Base-by-base conservation (phyloP, 345 rosid species). In the Eutrema yunnanense region DNA sequence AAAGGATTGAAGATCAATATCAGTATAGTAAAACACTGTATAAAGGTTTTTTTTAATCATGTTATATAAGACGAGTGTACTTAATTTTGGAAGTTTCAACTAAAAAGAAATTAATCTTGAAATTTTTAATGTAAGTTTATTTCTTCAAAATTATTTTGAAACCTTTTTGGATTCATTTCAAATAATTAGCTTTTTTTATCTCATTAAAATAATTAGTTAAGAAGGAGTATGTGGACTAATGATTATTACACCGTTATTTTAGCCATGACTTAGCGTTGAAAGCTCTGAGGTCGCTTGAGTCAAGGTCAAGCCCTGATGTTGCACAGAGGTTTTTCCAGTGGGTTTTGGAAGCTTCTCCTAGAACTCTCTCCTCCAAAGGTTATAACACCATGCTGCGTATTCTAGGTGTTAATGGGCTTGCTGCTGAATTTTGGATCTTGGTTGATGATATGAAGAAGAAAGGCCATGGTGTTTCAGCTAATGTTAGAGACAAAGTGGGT, bases 391-490 rank as follows among this genome's bases (percentile, higher is more conserved):
- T 95, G 96, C 69, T 95, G 41, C 75, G 81, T 46, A 85, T 83
- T 43, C 41, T 88, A 48, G 96, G 92, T 54, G 71, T 62, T 37
- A 86, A 86, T 74, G 96, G 96, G 6, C 69, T 62, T 55, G 74
- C 80, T 43, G 81, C 81, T 61, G 90, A 88, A 13, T 90, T 95
- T 50, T 95, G 97, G 97, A 73, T 3, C 19, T 81, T 92, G 79
- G 86, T 83, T 75, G 89, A 76, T 63, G 71, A 13, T n/a, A 88
- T 90, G 97, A 92, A 86, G 90, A 75, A 69, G 65, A 86, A 79
- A 68, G 97, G 96, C 4, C 91, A 87, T 60, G 97, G 99, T 5
- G 85, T 95, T 2, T 84, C 93, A 6, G 82, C 81, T 58, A 61
- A 49, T 42, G 87, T 90, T 8, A 86, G 90, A 1, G 88, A 95